phyloP scores from a whole-genome alignment of 2,329 filamentous ascomycete genomes.

The Aspergillus luchuensis region DNA sequence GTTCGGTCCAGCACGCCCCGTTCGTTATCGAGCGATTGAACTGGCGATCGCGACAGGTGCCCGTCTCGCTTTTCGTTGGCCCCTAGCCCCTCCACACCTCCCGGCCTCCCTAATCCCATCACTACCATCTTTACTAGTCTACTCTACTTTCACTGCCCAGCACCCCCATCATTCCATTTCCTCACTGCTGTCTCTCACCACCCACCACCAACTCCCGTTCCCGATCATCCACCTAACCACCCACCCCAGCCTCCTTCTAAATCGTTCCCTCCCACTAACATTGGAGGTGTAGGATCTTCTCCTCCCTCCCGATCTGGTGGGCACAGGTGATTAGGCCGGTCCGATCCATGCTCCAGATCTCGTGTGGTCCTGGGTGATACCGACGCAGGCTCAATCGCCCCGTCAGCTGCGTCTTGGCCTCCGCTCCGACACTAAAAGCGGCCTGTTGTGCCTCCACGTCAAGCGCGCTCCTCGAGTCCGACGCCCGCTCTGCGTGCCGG shows the following conservation, averaged over 20 bases:
- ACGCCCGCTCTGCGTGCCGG: slow-evolving; percentile 19
- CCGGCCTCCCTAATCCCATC: slow-evolving; percentile 24
- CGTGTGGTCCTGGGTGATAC: slow-evolving; percentile 31
- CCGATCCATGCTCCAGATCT: slow-evolving; percentile 40
- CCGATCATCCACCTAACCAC: slow-evolving; percentile 17
- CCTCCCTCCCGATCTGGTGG: slow-evolving; percentile 27
- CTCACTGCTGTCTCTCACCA: slow-evolving; percentile 16
- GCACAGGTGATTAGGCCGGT: slow-evolving; percentile 28
- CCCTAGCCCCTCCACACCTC: slow-evolving; percentile 41
- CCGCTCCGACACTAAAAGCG: slow-evolving; percentile 39
- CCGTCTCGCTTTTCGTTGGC: slow-evolving; percentile 22
- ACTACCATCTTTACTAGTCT: not conserved
- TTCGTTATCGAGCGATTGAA: slow-evolving; percentile 23
- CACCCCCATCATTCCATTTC: slow-evolving; percentile 5
- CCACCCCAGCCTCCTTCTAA: slow-evolving; percentile 11
- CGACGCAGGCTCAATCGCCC: slow-evolving; percentile 34
- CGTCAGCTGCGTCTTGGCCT: slow-evolving; percentile 41
- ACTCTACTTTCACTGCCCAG: no score
- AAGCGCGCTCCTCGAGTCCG: slow-evolving; percentile 33
- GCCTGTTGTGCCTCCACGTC: slow-evolving; percentile 33
- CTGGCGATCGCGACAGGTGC: slow-evolving; percentile 27
- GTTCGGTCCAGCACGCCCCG: slow-evolving; percentile 13
- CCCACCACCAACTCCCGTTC: slow-evolving; percentile 7
- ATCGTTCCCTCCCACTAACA: slow-evolving; percentile 9
- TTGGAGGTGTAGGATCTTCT: slow-evolving; percentile 15